Conservation (phyloP, 176 grass and related monocot genomes). For the Lolium rigidum region DNA sequence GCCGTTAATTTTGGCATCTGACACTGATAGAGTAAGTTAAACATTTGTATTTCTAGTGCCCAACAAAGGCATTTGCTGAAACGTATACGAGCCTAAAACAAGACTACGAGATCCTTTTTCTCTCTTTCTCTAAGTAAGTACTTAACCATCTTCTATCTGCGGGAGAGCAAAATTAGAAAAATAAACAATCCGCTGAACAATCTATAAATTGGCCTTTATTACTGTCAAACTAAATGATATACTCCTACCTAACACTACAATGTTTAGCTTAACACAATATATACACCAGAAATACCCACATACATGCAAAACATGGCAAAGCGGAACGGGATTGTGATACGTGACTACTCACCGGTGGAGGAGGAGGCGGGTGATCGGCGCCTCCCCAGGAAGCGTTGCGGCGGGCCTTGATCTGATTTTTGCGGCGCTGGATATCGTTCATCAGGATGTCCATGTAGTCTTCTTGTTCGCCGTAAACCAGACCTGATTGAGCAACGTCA, state of each 20-base stretch:
- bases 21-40: too few relatives aligned
- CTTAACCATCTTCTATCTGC: neutral
- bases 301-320: neutral
- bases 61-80: too few relatives aligned
- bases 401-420: neutral
- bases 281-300: neutral
- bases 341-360: slow-evolving; percentile 19
- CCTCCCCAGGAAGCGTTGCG: neutral
- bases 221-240: neutral
- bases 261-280: neutral
- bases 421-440: neutral
- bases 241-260: neutral
- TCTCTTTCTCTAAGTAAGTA: neutral
- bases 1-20: too few relatives aligned
- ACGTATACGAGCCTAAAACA: too few relatives aligned
- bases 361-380: neutral
- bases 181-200: neutral
- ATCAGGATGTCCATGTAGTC: neutral
- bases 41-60: too few relatives aligned
- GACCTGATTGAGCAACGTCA: neutral
- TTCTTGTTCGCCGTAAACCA: neutral
- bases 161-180: neutral
- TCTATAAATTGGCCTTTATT: neutral
- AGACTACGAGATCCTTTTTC: neutral
- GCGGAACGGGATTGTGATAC: neutral